Percentiles rank a stretch among this genome's conserved stretches.
Conservation (phyloP, 1,284 basidiomycete species). For the Rhodotorula sp. region DNA sequence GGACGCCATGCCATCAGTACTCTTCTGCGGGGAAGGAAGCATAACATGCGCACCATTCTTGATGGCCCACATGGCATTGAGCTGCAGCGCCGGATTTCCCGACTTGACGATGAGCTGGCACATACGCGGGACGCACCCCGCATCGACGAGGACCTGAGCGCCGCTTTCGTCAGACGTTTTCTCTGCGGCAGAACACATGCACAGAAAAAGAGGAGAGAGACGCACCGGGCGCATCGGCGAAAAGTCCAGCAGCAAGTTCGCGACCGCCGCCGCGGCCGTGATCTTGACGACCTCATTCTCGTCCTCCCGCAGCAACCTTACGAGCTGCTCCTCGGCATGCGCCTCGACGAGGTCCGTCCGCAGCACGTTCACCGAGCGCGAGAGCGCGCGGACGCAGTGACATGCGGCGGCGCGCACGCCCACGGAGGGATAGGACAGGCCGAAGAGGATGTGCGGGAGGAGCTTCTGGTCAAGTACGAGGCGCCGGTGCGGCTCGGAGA, state of each 20-base stretch:
- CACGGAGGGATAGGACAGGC: conserved; percentile 64
- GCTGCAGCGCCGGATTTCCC: conserved; percentile 11
- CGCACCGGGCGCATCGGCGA: conserved; percentile 63
- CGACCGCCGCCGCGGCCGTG: conserved; percentile 72
- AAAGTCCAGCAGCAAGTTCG: conserved; percentile 82
- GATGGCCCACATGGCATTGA: conserved; percentile 33
- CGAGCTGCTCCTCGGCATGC: conserved; percentile 69
- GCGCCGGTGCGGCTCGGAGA: conserved; percentile 68
- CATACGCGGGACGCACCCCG: conserved; percentile 38
- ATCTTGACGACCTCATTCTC: conserved; percentile 71
- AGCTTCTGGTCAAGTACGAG: conserved; percentile 62
- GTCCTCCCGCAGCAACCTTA: conserved; percentile 49
- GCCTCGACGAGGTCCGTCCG: conserved; percentile 80
- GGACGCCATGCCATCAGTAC: not conserved
- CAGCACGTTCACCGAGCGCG: conserved; percentile 72
- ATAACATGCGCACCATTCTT: conserved; percentile 31
- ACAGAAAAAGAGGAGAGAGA: not conserved
- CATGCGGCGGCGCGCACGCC: conserved; percentile 81
- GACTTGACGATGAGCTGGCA: conserved; percentile 32
- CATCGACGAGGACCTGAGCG: conserved; percentile 33
- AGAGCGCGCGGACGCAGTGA: conserved; percentile 78
- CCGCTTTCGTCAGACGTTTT: too few relatives aligned
- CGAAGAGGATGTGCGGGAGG: conserved; percentile 62
- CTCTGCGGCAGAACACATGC: not conserved
- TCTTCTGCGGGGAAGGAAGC: not conserved